Percentiles rank a stretch among this genome's conserved stretches.
phyloP scores from a whole-genome alignment of 179 eudicot species.

The Actinidia arguta region DNA sequence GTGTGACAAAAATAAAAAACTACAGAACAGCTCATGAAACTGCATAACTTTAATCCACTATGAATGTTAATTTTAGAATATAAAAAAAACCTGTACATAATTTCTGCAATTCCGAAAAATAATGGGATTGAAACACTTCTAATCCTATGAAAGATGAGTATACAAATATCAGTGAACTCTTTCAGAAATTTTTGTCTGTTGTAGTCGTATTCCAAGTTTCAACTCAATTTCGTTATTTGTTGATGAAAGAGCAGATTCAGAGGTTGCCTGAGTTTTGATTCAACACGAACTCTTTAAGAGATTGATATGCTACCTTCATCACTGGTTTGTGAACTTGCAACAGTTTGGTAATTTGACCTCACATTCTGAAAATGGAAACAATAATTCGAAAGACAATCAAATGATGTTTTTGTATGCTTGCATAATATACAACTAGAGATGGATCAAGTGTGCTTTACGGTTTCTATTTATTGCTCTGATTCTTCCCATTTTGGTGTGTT shows the following conservation, averaged over 20 bases:
- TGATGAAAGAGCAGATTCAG: neutral
- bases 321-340: slow-evolving; percentile 30
- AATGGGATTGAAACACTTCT: neutral
- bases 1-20: neutral
- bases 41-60: neutral
- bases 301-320: slow-evolving; percentile 32
- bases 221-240: neutral
- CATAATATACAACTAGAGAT: too few relatives aligned
- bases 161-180: neutral
- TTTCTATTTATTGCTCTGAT: too few relatives aligned
- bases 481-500: too few relatives aligned
- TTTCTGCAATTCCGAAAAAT: neutral
- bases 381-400: neutral
- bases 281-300: neutral
- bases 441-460: too few relatives aligned
- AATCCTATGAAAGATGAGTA: neutral
- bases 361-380: slow-evolving; percentile 61
- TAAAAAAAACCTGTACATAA: neutral
- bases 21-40: neutral
- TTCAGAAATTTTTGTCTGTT: neutral
- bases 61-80: neutral
- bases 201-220: neutral
- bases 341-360: slow-evolving; percentile 70
- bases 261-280: neutral
- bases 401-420: neutral